Percentiles rank a stretch among this genome's conserved stretches.
phyloP scores from a whole-genome alignment of 257 asterid species.

The Gentiana macrophylla region DNA sequence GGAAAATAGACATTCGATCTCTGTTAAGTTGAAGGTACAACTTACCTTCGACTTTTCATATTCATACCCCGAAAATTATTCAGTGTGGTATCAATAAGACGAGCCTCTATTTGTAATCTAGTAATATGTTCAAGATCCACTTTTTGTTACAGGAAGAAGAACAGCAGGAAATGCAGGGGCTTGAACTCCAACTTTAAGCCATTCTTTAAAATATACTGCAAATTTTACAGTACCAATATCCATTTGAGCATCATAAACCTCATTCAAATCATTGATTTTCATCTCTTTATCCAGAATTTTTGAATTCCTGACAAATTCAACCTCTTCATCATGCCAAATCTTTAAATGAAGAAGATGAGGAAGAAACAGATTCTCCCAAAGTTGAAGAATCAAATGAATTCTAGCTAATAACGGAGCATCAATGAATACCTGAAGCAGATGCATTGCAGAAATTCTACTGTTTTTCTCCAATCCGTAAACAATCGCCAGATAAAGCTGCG shows the following conservation, averaged over 20 bases:
- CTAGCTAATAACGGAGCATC: constrained; percentile 60
- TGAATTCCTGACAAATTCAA: constrained; percentile 27
- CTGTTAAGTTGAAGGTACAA: too few relatives aligned
- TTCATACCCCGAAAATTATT: too few relatives aligned
- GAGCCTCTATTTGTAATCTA: too few relatives aligned
- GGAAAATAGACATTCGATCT: too few relatives aligned
- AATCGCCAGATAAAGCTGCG: constrained; percentile 57
- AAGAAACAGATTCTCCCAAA: constrained; percentile 80
- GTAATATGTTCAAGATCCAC: constrained; percentile 12
- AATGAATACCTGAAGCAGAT: constrained; percentile 46
- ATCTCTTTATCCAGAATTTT: constrained; percentile 24
- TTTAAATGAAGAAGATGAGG: constrained; percentile 84
- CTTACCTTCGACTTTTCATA: too few relatives aligned
- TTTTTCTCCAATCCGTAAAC: constrained; percentile 45
- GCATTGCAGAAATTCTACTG: constrained; percentile 48
- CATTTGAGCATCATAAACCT: constrained; percentile 41
- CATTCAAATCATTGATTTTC: constrained; percentile 32
- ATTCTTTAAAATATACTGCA: constrained; percentile 59
- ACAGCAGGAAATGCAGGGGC: constrained; percentile 60
- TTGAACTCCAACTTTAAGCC: constrained; percentile 66
- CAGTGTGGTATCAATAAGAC: too few relatives aligned
- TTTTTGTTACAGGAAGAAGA: constrained; percentile 38
- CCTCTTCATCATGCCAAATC: constrained; percentile 61
- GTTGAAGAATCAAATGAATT: constrained; percentile 55
- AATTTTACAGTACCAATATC: constrained; percentile 55